Evolutionary conservation across 768 basidiomycete genomes (phyloP).

Genomic region (Russula olivacea): DNA sequence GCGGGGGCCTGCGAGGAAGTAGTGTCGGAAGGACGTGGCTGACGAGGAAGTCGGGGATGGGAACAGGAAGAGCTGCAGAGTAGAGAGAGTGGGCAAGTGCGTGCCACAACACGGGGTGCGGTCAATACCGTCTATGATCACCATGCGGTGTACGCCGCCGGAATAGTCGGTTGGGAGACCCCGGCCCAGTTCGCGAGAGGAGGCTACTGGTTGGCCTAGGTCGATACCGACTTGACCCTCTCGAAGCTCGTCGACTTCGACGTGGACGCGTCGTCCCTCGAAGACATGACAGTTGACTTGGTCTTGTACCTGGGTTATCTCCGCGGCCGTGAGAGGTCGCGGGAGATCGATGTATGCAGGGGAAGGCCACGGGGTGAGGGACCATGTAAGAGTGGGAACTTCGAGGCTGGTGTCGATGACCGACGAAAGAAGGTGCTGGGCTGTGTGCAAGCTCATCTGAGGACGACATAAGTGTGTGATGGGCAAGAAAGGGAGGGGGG

Average conservation of each 20-base stretch:
- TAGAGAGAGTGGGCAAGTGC: slow-evolving; percentile 72
- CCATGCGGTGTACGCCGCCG: slow-evolving; percentile 69
- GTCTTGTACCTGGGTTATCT: slow-evolving; percentile 55
- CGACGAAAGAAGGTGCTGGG: slow-evolving; percentile 77
- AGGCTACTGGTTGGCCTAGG: slow-evolving; percentile 35
- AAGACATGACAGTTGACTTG: slow-evolving; percentile 64
- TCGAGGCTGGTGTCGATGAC: slow-evolving; percentile 60
- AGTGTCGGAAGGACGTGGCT: slow-evolving; percentile 63
- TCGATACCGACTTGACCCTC: slow-evolving; percentile 27
- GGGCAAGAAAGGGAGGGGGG: background rate
- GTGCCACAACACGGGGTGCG: slow-evolving; percentile 84
- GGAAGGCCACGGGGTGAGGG: slow-evolving; percentile 58
- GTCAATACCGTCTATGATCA: slow-evolving; percentile 79
- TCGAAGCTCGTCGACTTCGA: slow-evolving; percentile 71
- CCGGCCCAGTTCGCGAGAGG: slow-evolving; percentile 49
- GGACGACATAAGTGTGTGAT: background rate
- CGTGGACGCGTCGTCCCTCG: slow-evolving; percentile 58
- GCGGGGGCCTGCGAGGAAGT: slow-evolving; percentile 79
- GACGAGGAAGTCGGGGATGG: slow-evolving; percentile 57
- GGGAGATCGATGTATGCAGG: slow-evolving; percentile 77
- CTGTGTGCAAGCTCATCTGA: slow-evolving; percentile 81
- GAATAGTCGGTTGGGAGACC: slow-evolving; percentile 68
- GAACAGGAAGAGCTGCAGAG: slow-evolving; percentile 64
- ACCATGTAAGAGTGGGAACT: slow-evolving; percentile 76
- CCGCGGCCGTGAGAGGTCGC: slow-evolving; percentile 56